Evolutionary conservation across 345 rosid genomes (phyloP), one percentile per base, ranked within the genome.

Genomic region (Melaleuca alternifolia): DNA sequence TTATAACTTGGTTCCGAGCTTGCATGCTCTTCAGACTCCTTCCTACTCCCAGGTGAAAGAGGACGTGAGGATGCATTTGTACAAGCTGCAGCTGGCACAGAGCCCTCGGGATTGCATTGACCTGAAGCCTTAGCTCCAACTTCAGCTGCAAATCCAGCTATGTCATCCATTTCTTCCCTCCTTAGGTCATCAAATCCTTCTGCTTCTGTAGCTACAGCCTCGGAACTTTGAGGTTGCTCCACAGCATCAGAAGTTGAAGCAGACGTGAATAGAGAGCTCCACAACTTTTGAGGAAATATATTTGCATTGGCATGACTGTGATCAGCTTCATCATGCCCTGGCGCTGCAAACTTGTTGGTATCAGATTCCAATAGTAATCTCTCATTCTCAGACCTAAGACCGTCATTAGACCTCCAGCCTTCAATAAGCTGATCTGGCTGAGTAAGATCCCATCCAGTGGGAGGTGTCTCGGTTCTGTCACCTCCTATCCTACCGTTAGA

Each of bases 181-280:
- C 6, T 71, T 33, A 33, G 79, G 48, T 71, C 79, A 71, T 71
- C 48, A 71, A 71, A 71, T 71, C 81, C 81, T 71, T 71, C 37
- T 26, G 2, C 81, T 71, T 21, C 14, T 71, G 48, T 71, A 71
- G 48, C 81, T 71, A 20, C 12, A 71, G 81, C 33, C 48, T 33
- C 37, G 48, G 48, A 54, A 83, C 85, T 83, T n/a, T 33, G 76
- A 77, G 50, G 83, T 85, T 83, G 82, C 90, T 87, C 88, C 59
- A 54, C 82, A n/a, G 79, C n/a, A 62, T 54, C 85, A 54, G 85
- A 65, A 62, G 62, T 53, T 77, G 82, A 33, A 65, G 33, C 50
- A 21, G 44, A 85, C 33, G 57, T 84, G 71, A 86, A 88, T 81
- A 89, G 46, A 57, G 88, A 50, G 77, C 84, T 87, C 91, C 87